Evolutionary conservation across 805 yeast genomes (phyloP), one percentile per base, ranked within the genome.

Genomic region (Priceomyces castillae): DNA sequence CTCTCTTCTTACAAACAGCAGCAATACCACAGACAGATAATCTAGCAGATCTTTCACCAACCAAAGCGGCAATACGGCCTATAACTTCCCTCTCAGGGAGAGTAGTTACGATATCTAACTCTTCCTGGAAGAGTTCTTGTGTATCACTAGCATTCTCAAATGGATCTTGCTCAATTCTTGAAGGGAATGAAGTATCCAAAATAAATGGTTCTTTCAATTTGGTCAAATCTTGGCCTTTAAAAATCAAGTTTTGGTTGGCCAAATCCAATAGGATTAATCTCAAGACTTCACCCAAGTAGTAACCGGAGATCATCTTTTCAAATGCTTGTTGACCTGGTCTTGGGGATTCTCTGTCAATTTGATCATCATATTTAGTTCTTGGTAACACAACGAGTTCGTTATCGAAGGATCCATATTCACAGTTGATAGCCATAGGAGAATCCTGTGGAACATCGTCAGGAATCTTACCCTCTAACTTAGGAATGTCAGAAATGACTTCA

Each of bases 351-450:
- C 68, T 73, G 66, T 92, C 98, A 52, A 92, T 84, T 52, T 72
- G 75, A 43, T 82, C 61, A 67, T 92, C 99, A 65, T 81, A 92
- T 64, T 83, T 84, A 53, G 95, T 90, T 71, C 97, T 81, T 61
- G 98, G 98, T 56, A 92, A 77, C 28, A 83, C 78, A 7, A 54
- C 46, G 59, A 85, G 95, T 68, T 89, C 97, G 62, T 89, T 90
- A 66, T 92, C 98, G 63, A 92, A 92, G 5, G 97, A 92, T 59
- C 99, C 98, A 72, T 92, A 92, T 73, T 92, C 99, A 76, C 97
- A 90, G 77, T 92, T 92, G 65, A 92, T 92, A 43, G 97, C 97
- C 95, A 92, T 90, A 50, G 84, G 82, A 34, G 85, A 76, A 39
- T 78, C 78, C 5, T 61, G 65, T 30, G 78, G 61, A 53, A 89